These are phyloP conservation scores for Clavispora asparagi DNA, from an alignment of 805 yeast species.

Conservation along the genomic window DNA sequence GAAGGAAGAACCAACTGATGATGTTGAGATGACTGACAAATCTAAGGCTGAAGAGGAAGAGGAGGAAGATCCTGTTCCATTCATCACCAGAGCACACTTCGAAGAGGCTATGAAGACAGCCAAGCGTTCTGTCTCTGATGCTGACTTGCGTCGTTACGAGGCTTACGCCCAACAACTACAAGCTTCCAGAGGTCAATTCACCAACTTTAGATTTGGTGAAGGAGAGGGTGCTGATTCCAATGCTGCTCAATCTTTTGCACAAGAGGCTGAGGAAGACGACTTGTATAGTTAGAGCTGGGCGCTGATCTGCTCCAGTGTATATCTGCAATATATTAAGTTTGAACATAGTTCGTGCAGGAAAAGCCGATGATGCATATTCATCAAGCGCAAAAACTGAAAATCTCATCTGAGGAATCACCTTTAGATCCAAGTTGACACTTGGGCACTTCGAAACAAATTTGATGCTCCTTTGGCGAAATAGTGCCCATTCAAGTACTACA, in stretches of 20 bases:
- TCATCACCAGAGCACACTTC: conserved; percentile 85
- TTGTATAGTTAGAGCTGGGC: conserved; percentile 19
- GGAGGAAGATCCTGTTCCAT: conserved; percentile 94
- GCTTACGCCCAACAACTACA: conserved; percentile 96
- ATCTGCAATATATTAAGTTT: background rate
- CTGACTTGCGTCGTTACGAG: conserved; percentile 97
- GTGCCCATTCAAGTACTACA: no score
- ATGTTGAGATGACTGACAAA: conserved; percentile 44
- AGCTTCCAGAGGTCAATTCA: conserved; percentile 91
- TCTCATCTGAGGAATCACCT: no score
- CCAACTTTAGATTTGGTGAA: conserved; percentile 81
- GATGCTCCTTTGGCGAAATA: no score
- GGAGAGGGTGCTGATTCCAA: conserved; percentile 20
- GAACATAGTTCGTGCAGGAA: background rate
- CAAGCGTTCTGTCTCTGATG: conserved; percentile 92
- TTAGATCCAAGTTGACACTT: no score
- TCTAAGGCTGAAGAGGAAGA: conserved; percentile 48
- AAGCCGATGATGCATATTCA: background rate
- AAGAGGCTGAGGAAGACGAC: conserved; percentile 38
- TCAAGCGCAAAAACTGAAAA: no score
- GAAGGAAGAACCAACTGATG: conserved; percentile 30
- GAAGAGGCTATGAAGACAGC: conserved; percentile 99
- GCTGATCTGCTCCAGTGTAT: background rate
- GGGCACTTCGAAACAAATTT: no score
- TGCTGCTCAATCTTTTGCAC: conserved; percentile 39